Conservation (phyloP, 2,329 filamentous ascomycete species). For the Graphiopsis chlorocephala region DNA sequence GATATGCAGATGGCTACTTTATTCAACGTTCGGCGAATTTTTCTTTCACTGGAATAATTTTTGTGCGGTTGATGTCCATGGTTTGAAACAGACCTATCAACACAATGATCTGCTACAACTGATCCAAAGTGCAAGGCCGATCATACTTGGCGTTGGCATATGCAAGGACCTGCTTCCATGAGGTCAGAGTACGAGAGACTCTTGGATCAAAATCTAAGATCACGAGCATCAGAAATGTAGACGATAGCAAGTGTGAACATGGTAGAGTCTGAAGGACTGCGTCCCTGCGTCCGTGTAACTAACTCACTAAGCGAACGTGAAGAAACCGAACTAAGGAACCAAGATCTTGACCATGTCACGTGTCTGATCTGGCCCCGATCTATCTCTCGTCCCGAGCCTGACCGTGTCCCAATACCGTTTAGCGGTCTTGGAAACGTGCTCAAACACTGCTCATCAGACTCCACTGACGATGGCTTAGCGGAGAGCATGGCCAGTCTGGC, state of each 20-base stretch:
- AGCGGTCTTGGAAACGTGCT: conserved; percentile 1
- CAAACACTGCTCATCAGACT: conserved; percentile 12
- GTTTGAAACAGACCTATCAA: not conserved
- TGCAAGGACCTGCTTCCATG: not conserved
- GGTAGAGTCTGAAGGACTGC: not conserved
- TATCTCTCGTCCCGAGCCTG: not conserved
- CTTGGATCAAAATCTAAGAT: not conserved
- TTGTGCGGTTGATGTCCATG: not conserved
- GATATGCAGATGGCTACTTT: not conserved
- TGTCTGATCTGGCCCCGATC: not conserved
- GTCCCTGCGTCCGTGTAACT: not conserved
- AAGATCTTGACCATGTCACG: not conserved
- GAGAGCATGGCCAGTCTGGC: not conserved
- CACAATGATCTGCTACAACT: not conserved
- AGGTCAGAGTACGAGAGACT: not conserved
- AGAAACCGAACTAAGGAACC: not conserved
- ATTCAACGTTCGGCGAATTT: not conserved
- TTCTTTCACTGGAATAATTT: not conserved
- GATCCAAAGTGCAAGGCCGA: not conserved
- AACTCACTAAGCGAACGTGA: not conserved
- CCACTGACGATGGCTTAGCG: conserved; percentile 9
- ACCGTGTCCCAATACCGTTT: not conserved
- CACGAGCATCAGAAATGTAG: not conserved
- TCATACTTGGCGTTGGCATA: not conserved
- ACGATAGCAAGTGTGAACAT: not conserved